phyloP scores from a whole-genome alignment of 768 basidiomycete genomes.

The Daedaleopsis nitida region DNA sequence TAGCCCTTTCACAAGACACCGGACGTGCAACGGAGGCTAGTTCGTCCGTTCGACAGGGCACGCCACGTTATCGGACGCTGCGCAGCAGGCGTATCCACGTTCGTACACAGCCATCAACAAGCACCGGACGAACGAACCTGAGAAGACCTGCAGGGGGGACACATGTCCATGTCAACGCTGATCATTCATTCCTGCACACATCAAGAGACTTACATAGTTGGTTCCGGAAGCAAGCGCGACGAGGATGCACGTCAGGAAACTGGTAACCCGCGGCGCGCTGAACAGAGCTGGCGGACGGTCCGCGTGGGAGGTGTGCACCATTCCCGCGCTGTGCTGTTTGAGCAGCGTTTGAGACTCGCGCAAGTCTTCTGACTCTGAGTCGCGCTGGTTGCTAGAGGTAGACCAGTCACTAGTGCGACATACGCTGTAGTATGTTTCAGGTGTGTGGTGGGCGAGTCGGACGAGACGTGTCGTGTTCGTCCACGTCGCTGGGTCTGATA shows the following conservation, averaged over 20 bases:
- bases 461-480: neutral
- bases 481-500: neutral
- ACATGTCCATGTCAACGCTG: neutral
- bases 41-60: no score
- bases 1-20: neutral
- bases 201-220: conserved; percentile 60
- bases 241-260: conserved; percentile 54
- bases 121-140: conserved; percentile 31
- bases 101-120: neutral
- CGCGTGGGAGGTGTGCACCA: conserved; percentile 12
- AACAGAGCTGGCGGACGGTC: conserved; percentile 19
- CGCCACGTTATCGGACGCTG: neutral
- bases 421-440: no score
- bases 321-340: neutral
- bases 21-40: no score
- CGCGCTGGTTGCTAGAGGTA: no score
- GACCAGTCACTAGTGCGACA: no score
- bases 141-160: conserved; percentile 33
- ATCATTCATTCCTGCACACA: neutral
- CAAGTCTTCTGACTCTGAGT: no score
- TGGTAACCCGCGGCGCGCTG: conserved; percentile 18
- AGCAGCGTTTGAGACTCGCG: neutral
- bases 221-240: conserved; percentile 69
- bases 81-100: neutral
- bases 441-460: no score